Evolutionary conservation across 2,329 filamentous ascomycete genomes (phyloP).

Genomic region (Emmonsiellopsis sp.): DNA sequence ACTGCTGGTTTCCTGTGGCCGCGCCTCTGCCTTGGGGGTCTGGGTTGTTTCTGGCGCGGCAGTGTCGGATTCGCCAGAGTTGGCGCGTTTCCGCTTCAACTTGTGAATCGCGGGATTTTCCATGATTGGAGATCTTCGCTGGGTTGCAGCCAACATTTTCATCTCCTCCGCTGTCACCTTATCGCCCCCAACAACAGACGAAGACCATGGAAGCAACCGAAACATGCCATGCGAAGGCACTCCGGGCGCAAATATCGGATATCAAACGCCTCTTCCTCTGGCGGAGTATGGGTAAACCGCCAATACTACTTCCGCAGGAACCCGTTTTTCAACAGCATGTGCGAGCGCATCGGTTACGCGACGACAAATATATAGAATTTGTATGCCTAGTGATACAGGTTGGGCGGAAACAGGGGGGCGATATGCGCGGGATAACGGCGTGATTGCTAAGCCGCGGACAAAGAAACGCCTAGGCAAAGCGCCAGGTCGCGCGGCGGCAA

Average conservation of each 20-base stretch:
- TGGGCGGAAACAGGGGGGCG: background rate
- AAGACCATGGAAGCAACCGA: slow-evolving; percentile 39
- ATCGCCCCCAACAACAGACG: slow-evolving; percentile 36
- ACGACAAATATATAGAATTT: background rate
- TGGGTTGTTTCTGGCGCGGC: background rate
- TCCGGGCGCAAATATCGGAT: background rate
- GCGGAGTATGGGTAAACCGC: background rate
- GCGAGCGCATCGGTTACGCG: slow-evolving; percentile 5
- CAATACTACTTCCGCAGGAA: background rate
- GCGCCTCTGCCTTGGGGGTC: background rate
- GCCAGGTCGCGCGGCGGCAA: background rate
- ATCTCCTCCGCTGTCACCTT: slow-evolving; percentile 36
- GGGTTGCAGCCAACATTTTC: slow-evolving; percentile 33
- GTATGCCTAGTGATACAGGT: background rate
- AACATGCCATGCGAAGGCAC: slow-evolving; percentile 40
- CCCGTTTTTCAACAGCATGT: background rate
- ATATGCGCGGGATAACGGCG: background rate
- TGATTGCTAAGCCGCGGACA: background rate
- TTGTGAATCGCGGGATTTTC: slow-evolving; percentile 24
- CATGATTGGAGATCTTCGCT: slow-evolving; percentile 23
- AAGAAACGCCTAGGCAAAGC: background rate
- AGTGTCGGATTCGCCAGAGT: slow-evolving; percentile 34
- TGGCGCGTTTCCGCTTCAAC: slow-evolving; percentile 51
- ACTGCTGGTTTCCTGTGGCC: slow-evolving; percentile 1
- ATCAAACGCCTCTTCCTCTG: background rate